Evolutionary conservation across 2,329 filamentous ascomycete genomes (phyloP).

Genomic region (Talaromyces rugulosus): DNA sequence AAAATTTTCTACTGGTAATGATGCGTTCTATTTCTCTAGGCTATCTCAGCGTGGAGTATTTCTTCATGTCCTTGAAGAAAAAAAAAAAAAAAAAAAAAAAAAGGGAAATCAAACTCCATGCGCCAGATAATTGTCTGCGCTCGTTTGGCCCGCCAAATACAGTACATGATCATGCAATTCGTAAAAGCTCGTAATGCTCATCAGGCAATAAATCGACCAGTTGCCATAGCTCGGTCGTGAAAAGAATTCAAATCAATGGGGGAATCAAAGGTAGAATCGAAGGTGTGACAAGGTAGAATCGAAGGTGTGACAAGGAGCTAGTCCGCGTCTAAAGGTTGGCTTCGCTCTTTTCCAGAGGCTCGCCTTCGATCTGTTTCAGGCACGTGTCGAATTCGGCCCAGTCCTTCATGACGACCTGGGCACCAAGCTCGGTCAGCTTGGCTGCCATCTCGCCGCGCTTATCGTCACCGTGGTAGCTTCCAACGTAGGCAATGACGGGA

Average conservation of each 20-base stretch:
- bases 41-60: neutral
- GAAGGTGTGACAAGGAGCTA: neutral
- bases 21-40: neutral
- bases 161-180: constrained; percentile 14
- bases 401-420: constrained; percentile 55
- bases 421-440: constrained; percentile 58
- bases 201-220: neutral
- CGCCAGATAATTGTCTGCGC: constrained; percentile 10
- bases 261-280: neutral
- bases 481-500: constrained; percentile 78
- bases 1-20: neutral
- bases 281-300: neutral
- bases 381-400: constrained; percentile 45
- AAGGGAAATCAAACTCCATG: constrained; percentile 8
- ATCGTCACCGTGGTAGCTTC: constrained; percentile 61
- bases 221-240: neutral
- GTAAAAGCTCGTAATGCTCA: constrained; percentile 13
- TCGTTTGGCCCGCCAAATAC: constrained; percentile 10
- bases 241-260: neutral
- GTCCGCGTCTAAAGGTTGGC: constrained; percentile 6
- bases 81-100: neutral
- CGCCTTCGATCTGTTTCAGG: constrained; percentile 38
- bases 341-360: constrained; percentile 2
- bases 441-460: constrained; percentile 64
- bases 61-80: neutral